Conservation (phyloP, 2,329 filamentous ascomycete species). For the Pleochaeta shiraiana region DNA sequence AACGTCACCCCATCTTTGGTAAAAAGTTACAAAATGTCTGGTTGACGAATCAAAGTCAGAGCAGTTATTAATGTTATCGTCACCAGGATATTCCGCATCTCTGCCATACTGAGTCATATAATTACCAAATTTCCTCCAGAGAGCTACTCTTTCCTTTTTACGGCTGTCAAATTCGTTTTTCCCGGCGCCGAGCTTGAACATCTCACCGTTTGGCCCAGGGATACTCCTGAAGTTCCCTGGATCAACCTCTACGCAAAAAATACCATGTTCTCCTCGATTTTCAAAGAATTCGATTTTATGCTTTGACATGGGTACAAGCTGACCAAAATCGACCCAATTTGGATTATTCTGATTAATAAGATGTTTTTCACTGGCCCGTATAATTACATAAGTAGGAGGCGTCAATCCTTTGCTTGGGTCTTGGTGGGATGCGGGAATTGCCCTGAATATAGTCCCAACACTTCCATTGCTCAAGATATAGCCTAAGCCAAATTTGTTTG, state of each 20-base stretch:
- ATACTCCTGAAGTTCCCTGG: conserved; percentile 37
- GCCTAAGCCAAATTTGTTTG: conserved; percentile 65
- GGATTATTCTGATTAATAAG: conserved; percentile 37
- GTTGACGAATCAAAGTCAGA: conserved; percentile 11
- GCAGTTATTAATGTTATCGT: conserved; percentile 22
- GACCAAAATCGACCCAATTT: conserved; percentile 32
- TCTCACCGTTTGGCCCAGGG: conserved; percentile 33
- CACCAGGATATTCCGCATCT: conserved; percentile 35
- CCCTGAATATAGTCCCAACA: conserved; percentile 44
- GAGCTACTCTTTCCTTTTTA: conserved; percentile 40
- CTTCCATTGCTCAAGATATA: conserved; percentile 69
- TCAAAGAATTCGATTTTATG: conserved; percentile 49
- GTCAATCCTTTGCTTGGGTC: conserved; percentile 28
- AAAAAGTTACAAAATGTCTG: conserved; percentile 49
- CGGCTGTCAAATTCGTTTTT: conserved; percentile 42
- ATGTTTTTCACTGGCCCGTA: conserved; percentile 49
- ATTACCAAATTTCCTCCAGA: conserved; percentile 55
- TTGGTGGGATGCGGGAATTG: conserved; percentile 26
- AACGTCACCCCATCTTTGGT: conserved; percentile 61
- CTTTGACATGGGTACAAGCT: conserved; percentile 41
- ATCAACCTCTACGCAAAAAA: conserved; percentile 40
- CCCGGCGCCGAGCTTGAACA: conserved; percentile 37
- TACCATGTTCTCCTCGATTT: conserved; percentile 40
- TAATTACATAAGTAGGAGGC: conserved; percentile 50
- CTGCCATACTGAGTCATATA: conserved; percentile 55